phyloP scores from a whole-genome alignment of 192 early-diverging fungal species.

The Entophlyctis luteolus region DNA sequence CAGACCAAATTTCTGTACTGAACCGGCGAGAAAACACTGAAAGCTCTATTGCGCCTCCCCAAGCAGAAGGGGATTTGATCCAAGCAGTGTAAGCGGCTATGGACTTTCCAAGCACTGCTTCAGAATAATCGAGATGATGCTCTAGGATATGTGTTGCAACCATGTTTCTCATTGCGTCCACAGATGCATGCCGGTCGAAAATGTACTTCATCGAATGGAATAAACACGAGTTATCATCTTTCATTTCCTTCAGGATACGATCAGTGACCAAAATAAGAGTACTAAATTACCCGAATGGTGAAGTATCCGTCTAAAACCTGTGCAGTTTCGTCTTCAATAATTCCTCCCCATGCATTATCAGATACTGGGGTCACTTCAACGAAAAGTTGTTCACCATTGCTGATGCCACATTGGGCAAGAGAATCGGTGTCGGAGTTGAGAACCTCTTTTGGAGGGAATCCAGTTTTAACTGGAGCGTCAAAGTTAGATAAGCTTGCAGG shows the following conservation, averaged over 20 bases:
- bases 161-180: background rate
- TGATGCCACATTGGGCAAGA: constrained; percentile 12
- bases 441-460: constrained; percentile 24
- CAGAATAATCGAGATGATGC: constrained; percentile 56
- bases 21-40: constrained; percentile 70
- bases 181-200: background rate
- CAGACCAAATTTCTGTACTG: constrained; percentile 61
- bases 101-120: constrained; percentile 58
- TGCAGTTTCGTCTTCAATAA: background rate
- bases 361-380: background rate
- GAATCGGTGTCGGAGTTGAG: background rate
- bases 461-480: constrained; percentile 7
- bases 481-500: background rate
- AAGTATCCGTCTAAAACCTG: constrained; percentile 6
- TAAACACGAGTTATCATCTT: constrained; percentile 67
- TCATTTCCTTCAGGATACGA: constrained; percentile 43
- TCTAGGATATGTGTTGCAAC: constrained; percentile 32
- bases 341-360: background rate
- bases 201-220: constrained; percentile 56
- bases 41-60: constrained; percentile 86
- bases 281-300: background rate
- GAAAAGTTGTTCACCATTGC: constrained; percentile 19
- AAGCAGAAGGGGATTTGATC: constrained; percentile 61
- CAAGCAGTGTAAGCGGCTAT: constrained; percentile 59
- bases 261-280: background rate